Percentiles rank a stretch among this genome's conserved stretches.
These are phyloP conservation scores for Penicillium sp. DNA, from an alignment of 2,329 filamentous ascomycete genomes.

Conservation along the genomic window DNA sequence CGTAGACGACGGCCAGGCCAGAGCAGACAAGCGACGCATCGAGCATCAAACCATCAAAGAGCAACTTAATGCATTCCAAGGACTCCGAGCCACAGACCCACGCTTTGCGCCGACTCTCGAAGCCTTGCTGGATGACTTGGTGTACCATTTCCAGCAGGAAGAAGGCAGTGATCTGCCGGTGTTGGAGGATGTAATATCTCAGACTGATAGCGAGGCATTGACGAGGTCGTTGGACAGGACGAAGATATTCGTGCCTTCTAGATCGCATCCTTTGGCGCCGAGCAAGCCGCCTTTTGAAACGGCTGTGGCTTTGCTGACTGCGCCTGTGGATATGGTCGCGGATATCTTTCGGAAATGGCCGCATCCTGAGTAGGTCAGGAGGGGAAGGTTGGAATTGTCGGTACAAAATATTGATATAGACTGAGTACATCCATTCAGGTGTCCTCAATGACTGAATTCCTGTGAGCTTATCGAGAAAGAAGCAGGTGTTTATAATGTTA, in stretches of 20 bases:
- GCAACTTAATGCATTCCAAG: conserved; percentile 49
- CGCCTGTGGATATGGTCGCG: conserved; percentile 53
- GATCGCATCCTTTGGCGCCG: conserved; percentile 50
- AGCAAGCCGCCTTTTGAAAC: conserved; percentile 56
- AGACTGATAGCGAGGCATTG: conserved; percentile 36
- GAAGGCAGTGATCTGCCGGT: conserved; percentile 47
- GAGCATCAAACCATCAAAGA: conserved; percentile 54
- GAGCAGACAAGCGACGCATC: conserved; percentile 48
- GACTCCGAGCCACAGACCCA: conserved; percentile 37
- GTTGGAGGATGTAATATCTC: conserved; percentile 44
- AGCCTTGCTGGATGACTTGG: conserved; percentile 42
- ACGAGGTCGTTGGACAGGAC: conserved; percentile 48
- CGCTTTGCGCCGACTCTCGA: conserved; percentile 46
- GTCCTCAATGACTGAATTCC: no score
- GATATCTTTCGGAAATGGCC: conserved; percentile 57
- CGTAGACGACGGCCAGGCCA: conserved; percentile 41
- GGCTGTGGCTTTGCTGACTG: conserved; percentile 51
- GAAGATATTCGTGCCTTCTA: conserved; percentile 52
- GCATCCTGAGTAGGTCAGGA: conserved; percentile 1
- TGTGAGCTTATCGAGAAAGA: background rate
- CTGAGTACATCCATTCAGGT: no score
- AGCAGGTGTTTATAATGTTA: background rate
- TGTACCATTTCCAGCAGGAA: conserved; percentile 49
- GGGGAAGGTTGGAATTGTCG: background rate
- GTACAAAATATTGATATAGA: background rate